Base-by-base conservation (phyloP, 257 asterid species). In the Mitragyna speciosa region DNA sequence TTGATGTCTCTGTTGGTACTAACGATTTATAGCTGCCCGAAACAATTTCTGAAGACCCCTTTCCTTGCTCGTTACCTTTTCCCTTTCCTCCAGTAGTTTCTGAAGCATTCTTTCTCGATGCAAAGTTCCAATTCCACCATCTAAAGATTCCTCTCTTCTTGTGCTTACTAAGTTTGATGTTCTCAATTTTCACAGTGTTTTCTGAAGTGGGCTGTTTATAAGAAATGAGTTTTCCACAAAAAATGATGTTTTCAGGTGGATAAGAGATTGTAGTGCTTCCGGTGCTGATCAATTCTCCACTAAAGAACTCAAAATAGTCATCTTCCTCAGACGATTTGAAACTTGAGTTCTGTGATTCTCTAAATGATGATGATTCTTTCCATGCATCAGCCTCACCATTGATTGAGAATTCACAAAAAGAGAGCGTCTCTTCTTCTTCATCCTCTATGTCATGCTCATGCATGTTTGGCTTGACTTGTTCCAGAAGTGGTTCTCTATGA, bases 151-250 rank as follows among this genome's bases (percentile, higher is more conserved):
- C 30, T 36, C 26, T 24, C 45, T 14, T 36, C 28, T 54, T 67
- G 30, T 39, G 54, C 20, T 52, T 78, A 73, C 76, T 59, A 16
- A 73, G 65, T 63, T 76, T 22, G 77, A 26, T 68, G 17, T 76
- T 58, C 39, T 70, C 76, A 41, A 39, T 64, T 76, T 73, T 78
- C 58, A n/a, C 16, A 19, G 85, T 54, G 76, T 45, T 77, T 16
- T 43, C 72, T n/a, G 59, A 80, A 64, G 52, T 31, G 43, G 86
- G 86, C 73, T 81, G 76, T 79, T 67, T 83, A 76, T 49, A 51
- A 59, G 93, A 84, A 78, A 91, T 87, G 72, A 86, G 84, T 47
- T 90, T 93, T 4, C 95, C 96, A 28, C 97, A 90, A 82, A 91
- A 93, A 81, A 91, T 66, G 83, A 91, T 85, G 84, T 79, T 85